phyloP scores from a whole-genome alignment of 768 basidiomycete species.

The Tulasnella sp. region DNA sequence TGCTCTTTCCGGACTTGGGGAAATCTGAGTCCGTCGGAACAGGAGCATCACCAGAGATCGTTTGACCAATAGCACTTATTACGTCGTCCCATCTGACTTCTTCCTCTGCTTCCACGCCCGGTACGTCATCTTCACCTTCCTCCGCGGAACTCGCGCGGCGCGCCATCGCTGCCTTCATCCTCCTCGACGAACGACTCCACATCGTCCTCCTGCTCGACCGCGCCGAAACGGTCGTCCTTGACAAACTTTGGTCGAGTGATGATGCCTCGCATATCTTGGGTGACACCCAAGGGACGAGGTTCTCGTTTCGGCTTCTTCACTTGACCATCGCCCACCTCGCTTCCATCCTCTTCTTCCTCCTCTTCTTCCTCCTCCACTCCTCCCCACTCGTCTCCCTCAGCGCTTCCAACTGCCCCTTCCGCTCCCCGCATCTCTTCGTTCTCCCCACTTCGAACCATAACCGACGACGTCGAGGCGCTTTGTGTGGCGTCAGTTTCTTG shows the following conservation, averaged over 20 bases:
- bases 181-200: not conserved
- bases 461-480: not conserved
- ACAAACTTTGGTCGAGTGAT: slow-evolving; percentile 25
- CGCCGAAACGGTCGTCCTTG: slow-evolving; percentile 16
- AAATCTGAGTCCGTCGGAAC: not conserved
- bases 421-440: slow-evolving; percentile 36
- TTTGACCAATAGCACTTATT: slow-evolving; percentile 45
- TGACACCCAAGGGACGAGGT: slow-evolving; percentile 16
- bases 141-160: not conserved
- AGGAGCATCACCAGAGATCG: slow-evolving; percentile 46
- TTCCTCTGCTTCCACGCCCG: slow-evolving; percentile 36
- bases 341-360: not conserved
- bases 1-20: slow-evolving; percentile 33
- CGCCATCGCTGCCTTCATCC: not conserved
- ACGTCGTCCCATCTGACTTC: slow-evolving; percentile 80
- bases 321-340: not conserved
- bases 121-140: slow-evolving; percentile 32
- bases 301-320: slow-evolving; percentile 5
- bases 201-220: not conserved
- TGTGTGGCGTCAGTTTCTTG: not conserved
- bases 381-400: slow-evolving; percentile 2
- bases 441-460: not conserved
- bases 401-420: slow-evolving; percentile 49
- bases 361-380: slow-evolving; percentile 10
- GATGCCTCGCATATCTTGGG: slow-evolving; percentile 20